A percentile compares a stretch with the other conserved stretches of the same genome.
Conservation (phyloP, 306 rosid species). For the Ziziphus jujuba region DNA sequence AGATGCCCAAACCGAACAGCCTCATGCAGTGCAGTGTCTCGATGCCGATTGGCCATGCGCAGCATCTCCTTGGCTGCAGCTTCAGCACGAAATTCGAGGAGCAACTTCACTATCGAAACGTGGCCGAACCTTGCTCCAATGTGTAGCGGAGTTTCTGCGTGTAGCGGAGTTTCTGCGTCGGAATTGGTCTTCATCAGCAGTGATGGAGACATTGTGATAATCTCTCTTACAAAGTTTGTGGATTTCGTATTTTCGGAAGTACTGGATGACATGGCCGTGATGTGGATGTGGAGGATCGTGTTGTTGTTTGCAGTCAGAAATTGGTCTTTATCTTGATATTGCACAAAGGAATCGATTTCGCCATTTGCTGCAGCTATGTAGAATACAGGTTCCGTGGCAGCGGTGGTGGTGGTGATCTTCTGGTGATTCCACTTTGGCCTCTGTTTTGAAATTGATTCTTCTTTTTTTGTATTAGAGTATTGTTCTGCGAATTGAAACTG, state of each 20-base stretch:
- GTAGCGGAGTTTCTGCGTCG: too few relatives aligned
- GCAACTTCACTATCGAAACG: background rate
- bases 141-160: conserved; percentile 6
- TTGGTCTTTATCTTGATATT: background rate
- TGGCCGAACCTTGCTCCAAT: conserved; percentile 7
- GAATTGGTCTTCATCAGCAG: background rate
- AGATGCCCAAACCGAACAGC: background rate
- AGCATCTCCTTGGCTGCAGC: background rate
- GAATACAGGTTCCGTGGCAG: background rate
- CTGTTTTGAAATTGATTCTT: too few relatives aligned
- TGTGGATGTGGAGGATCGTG: background rate
- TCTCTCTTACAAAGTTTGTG: background rate
- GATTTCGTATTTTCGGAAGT: too few relatives aligned
- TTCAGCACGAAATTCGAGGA: background rate
- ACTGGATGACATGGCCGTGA: background rate
- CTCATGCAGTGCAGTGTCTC: conserved; percentile 15
- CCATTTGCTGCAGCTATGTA: background rate
- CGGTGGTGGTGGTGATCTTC: background rate
- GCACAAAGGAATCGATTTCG: background rate
- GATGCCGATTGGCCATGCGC: background rate
- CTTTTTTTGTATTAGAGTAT: too few relatives aligned
- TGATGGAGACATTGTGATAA: background rate
- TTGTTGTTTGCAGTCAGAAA: conserved; percentile 2
- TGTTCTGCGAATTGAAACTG: too few relatives aligned
- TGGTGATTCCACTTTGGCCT: too few relatives aligned